Conservation (phyloP, 176 grass and related monocot species). For the Thinopyrum elongatum region DNA sequence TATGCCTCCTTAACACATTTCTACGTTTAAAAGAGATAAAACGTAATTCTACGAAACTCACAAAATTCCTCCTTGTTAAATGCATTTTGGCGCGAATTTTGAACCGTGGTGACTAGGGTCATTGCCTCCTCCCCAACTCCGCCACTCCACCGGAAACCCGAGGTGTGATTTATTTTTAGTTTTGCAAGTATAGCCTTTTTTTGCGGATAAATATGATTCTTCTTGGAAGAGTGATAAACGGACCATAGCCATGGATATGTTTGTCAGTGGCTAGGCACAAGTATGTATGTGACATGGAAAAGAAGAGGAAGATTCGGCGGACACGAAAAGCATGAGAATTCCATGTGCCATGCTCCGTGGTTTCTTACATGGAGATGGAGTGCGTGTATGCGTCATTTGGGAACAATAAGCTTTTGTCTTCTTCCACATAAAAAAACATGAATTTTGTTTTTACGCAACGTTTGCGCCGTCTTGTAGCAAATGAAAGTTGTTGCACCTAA, state of each 20-base stretch:
- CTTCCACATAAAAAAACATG: neutral
- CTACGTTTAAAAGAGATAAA: neutral
- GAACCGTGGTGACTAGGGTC: neutral
- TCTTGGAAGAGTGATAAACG: neutral
- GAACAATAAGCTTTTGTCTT: neutral
- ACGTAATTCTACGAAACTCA: neutral
- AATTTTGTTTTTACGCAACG: neutral
- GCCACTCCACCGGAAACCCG: neutral
- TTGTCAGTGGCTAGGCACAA: neutral
- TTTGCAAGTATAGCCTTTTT: neutral
- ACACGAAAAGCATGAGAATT: neutral
- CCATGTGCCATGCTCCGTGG: neutral
- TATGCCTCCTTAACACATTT: neutral
- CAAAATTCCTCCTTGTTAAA: neutral
- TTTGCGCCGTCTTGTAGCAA: neutral
- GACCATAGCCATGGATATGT: neutral
- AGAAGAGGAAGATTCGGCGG: neutral
- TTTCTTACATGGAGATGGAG: neutral
- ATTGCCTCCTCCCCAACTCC: neutral
- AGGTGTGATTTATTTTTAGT: neutral
- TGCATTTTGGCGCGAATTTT: neutral
- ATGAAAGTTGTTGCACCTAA: slow-evolving; percentile 28
- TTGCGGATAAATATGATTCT: neutral
- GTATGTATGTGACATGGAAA: neutral
- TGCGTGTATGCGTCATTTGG: neutral